Evolutionary conservation across 257 asterid species (phyloP).

Genomic region (Capsicum baccatum): DNA sequence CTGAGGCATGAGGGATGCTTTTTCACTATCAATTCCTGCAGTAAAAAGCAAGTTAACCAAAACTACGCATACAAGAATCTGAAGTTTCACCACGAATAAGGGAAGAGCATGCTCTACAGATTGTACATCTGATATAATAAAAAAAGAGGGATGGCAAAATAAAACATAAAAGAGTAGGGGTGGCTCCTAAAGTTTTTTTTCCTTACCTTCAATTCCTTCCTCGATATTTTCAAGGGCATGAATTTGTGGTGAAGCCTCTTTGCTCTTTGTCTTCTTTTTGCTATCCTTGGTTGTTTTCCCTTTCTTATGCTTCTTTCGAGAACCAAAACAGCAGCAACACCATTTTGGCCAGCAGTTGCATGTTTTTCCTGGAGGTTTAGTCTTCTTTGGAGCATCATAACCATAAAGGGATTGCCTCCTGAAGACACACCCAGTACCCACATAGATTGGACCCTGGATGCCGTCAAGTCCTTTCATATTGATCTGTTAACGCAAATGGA

Average conservation of each 20-base stretch:
- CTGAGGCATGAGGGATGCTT: conserved; percentile 84
- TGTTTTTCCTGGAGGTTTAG: conserved; percentile 86
- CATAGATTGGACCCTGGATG: conserved; percentile 97
- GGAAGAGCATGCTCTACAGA: conserved; percentile 20
- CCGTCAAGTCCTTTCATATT: conserved; percentile 99
- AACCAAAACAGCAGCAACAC: conserved; percentile 67
- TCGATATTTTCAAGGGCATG: conserved; percentile 98
- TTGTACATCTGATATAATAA: not conserved
- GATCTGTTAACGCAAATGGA: conserved; percentile 52
- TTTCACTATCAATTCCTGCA: conserved; percentile 82
- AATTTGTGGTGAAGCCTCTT: conserved; percentile 78
- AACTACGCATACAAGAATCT: not conserved
- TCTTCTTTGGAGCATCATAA: conserved; percentile 89
- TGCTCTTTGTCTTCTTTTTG: conserved; percentile 71
- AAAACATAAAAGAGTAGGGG: not conserved
- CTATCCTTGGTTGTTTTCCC: conserved; percentile 60
- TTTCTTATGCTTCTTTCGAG: conserved; percentile 64
- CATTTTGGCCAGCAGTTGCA: conserved; percentile 95
- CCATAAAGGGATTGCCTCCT: conserved; percentile 97
- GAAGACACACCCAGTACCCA: conserved; percentile 97
- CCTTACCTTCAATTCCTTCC: conserved; percentile 91
- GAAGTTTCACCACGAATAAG: not conserved
- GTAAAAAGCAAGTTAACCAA: conserved; percentile 6
- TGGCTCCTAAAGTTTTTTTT: conserved; percentile 17
- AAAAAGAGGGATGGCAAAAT: not conserved